These are phyloP conservation scores for Leucosporidium creatinivorum DNA, from an alignment of 768 basidiomycete genomes.

Conservation along the genomic window DNA sequence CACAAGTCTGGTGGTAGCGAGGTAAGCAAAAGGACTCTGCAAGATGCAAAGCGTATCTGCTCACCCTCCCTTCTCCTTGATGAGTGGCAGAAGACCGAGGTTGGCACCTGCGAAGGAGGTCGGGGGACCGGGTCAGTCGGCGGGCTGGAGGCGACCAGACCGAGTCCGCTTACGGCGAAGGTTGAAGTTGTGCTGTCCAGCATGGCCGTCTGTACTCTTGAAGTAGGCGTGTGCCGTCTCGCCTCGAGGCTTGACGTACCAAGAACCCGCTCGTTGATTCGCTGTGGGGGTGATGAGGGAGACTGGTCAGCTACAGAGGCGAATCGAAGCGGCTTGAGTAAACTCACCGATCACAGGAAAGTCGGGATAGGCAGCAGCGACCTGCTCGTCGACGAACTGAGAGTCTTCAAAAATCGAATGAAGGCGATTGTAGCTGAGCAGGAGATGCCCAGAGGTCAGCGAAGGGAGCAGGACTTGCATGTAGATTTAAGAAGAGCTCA, in stretches of 20 bases:
- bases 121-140: conserved; percentile 77
- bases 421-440: conserved; percentile 65
- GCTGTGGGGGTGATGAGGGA: conserved; percentile 47
- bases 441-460: no score
- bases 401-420: conserved; percentile 78
- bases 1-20: conserved; percentile 52
- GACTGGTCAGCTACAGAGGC: background rate
- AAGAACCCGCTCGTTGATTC: conserved; percentile 86
- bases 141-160: conserved; percentile 81
- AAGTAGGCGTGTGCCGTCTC: conserved; percentile 43
- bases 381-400: conserved; percentile 53
- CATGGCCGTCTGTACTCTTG: conserved; percentile 34
- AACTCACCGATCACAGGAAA: conserved; percentile 53
- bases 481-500: no score
- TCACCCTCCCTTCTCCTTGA: conserved; percentile 56
- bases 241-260: conserved; percentile 68
- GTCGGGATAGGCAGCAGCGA: conserved; percentile 49
- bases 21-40: no score
- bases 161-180: conserved; percentile 56
- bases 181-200: conserved; percentile 43
- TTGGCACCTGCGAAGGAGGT: conserved; percentile 57
- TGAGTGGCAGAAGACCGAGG: conserved; percentile 61
- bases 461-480: no score
- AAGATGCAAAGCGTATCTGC: no score
- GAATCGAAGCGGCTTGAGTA: no score